A percentile compares a stretch with the other conserved stretches of the same genome.
phyloP scores from a whole-genome alignment of 2,329 filamentous ascomycete genomes.

The Fusarium sp. region DNA sequence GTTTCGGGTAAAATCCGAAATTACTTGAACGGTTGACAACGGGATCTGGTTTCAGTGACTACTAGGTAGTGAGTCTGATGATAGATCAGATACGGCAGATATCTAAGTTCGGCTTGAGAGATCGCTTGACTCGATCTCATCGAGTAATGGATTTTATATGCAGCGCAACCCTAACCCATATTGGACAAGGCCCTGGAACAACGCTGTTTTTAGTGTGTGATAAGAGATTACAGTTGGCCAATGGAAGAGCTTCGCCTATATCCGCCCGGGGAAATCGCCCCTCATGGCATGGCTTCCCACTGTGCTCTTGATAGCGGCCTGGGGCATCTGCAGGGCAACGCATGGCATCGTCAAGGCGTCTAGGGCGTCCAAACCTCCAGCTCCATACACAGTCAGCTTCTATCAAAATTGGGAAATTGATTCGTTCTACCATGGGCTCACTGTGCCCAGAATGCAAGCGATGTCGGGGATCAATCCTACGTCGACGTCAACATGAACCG shows the following conservation, averaged over 20 bases:
- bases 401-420: neutral
- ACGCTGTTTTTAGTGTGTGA: slow-evolving; percentile 39
- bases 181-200: slow-evolving; percentile 17
- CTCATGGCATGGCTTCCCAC: slow-evolving; percentile 30
- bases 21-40: slow-evolving; percentile 15
- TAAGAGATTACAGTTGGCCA: slow-evolving; percentile 34
- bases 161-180: slow-evolving; percentile 28
- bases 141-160: slow-evolving; percentile 52
- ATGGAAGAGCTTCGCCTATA: slow-evolving; percentile 23
- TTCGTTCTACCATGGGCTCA: neutral
- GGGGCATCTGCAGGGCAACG: slow-evolving; percentile 32
- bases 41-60: slow-evolving; percentile 24
- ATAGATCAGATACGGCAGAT: slow-evolving; percentile 32
- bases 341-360: slow-evolving; percentile 27
- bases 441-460: neutral
- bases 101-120: slow-evolving; percentile 14
- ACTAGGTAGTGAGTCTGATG: slow-evolving; percentile 9
- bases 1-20: slow-evolving; percentile 26
- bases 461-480: slow-evolving; percentile 3
- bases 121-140: slow-evolving; percentile 58
- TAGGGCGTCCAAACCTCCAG: slow-evolving; percentile 16
- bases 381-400: neutral
- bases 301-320: slow-evolving; percentile 32
- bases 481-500: slow-evolving; percentile 17
- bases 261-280: slow-evolving; percentile 41